Base-by-base conservation (phyloP, 1,284 basidiomycete genomes). In the Kalmanozyma brasiliensis region DNA sequence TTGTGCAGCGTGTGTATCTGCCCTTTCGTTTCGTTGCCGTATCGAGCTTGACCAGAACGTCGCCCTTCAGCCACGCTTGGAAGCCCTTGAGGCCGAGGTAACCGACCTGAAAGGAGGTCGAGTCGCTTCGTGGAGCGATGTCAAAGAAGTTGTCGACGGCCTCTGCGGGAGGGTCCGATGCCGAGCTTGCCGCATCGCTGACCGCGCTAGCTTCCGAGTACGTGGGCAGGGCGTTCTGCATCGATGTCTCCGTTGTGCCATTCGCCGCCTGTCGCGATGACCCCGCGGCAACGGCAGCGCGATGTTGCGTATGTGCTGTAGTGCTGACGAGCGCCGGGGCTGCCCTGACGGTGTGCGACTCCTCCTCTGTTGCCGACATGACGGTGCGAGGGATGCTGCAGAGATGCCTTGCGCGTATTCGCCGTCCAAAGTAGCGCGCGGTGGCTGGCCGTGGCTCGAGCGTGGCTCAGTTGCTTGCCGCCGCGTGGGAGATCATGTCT, bases 51-150 rank as follows among this genome's bases (percentile, higher is more conserved):
- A 78, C 63, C 3, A 81, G 62, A 1, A 82, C 79, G 33, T 82
- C 80, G 30, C 80, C 80, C 42, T 75, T 72, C 52, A 81, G 46
- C 71, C 73, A 76, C 1, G 78, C 66, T 20, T 68, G 40, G 29
- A 74, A 72, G 17, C 72, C 78, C 6, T 69, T 57, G 14, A 81
- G 43, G 5, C 80, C 80, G 5, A 81, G 65, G 44, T 80, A 81
- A 26, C 80, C 80, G 10, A 67, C 69, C 56, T 82, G 80, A 44
- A 82, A 82, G 11, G 78, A 79, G 2, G 78, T 66, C 8, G 74
- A 70, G 33, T 81, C 79, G 38, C 55, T 57, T 9, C 68, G 62
- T 6, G 77, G 78, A 0, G 59, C 78, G 33, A 82, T 74, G 43
- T 82, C 80, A 44, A 82, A 81, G 49, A 80, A 78, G 68, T 17